phyloP scores from a whole-genome alignment of 2,329 filamentous ascomycete species.

The Fusarium albidum region DNA sequence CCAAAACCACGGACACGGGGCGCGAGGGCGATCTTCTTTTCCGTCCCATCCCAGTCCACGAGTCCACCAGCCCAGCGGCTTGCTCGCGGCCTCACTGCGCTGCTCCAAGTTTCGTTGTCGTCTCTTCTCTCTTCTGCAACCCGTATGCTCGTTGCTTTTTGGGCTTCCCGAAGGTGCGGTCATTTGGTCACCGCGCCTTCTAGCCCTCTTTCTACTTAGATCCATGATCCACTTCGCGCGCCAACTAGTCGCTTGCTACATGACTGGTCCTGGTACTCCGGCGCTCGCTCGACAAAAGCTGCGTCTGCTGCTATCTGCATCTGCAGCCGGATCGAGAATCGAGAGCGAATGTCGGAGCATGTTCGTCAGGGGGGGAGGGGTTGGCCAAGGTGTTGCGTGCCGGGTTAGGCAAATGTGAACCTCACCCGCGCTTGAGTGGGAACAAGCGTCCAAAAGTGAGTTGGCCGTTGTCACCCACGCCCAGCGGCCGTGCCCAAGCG shows the following conservation, averaged over 20 bases:
- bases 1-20: conserved; percentile 42
- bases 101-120: conserved; percentile 24
- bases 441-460: conserved; percentile 24
- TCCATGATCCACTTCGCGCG: conserved; percentile 32
- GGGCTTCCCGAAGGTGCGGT: conserved; percentile 26
- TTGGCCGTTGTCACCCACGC: conserved; percentile 21
- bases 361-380: conserved; percentile 13
- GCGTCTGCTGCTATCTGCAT: conserved; percentile 31
- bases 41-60: conserved; percentile 29
- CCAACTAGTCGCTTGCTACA: conserved; percentile 29
- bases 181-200: conserved; percentile 34
- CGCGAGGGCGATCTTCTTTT: conserved; percentile 39
- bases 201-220: conserved; percentile 34
- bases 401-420: conserved; percentile 31
- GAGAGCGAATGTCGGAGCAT: conserved; percentile 19
- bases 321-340: conserved; percentile 20
- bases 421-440: conserved; percentile 30
- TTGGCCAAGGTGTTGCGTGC: conserved; percentile 15
- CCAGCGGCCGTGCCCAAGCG: conserved; percentile 24
- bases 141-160: conserved; percentile 37
- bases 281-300: conserved; percentile 21
- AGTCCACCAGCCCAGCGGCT: conserved; percentile 18
- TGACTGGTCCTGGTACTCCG: conserved; percentile 30
- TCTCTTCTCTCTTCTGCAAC: conserved; percentile 40
- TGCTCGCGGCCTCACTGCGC: conserved; percentile 1